phyloP scores from a whole-genome alignment of 257 asterid genomes.

The Coffea eugenioides region DNA sequence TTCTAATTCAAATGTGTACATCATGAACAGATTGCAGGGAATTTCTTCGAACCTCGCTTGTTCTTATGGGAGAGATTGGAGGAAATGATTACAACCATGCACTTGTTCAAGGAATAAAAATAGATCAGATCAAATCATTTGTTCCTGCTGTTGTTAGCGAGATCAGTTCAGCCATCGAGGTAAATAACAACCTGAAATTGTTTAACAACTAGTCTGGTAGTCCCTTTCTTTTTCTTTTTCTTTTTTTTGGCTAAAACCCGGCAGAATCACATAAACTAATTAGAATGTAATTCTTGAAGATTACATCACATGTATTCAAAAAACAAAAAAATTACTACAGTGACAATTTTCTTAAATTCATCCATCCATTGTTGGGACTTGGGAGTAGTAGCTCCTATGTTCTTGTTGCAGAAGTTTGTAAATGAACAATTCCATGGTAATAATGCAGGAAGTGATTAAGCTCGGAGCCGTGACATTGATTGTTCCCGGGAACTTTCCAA shows the following conservation, averaged over 20 bases:
- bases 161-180: background rate
- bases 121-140: slow-evolving; percentile 13
- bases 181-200: background rate
- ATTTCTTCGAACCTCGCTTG: slow-evolving; percentile 32
- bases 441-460: slow-evolving; percentile 41
- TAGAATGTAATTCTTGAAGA: too few relatives aligned
- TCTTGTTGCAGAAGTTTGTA: background rate
- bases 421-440: background rate
- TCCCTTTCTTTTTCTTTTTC: too few relatives aligned
- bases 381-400: too few relatives aligned
- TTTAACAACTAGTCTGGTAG: background rate
- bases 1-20: background rate
- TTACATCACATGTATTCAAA: too few relatives aligned
- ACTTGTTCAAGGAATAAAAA: background rate
- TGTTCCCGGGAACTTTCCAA: slow-evolving; percentile 51
- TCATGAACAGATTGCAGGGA: slow-evolving; percentile 28
- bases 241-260: too few relatives aligned
- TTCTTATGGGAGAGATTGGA: slow-evolving; percentile 55
- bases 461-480: slow-evolving; percentile 45
- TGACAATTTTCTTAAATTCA: too few relatives aligned
- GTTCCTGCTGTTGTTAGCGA: background rate
- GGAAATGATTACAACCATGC: slow-evolving; percentile 50
- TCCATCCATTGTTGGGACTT: too few relatives aligned
- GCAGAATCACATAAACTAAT: too few relatives aligned
- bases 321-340: too few relatives aligned